phyloP scores from a whole-genome alignment of 31 red algal species.

The Odonthalia washingtoniensis region DNA sequence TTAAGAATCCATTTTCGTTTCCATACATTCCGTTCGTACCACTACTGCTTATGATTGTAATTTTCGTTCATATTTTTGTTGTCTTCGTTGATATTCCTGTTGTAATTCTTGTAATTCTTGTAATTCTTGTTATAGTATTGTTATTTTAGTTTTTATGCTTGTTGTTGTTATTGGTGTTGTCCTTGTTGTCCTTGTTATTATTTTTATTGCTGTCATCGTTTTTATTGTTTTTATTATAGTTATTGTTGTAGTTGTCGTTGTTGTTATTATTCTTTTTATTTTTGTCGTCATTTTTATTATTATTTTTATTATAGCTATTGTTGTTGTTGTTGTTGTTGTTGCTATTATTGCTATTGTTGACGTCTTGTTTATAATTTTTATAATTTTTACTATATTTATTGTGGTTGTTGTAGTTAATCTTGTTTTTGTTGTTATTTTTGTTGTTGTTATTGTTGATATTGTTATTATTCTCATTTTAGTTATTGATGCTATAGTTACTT shows the following conservation, averaged over 20 bases:
- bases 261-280: neutral
- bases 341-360: neutral
- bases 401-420: neutral
- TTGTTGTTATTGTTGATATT: neutral
- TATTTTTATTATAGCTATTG: slow-evolving; percentile 2
- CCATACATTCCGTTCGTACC: no score
- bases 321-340: neutral
- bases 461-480: neutral
- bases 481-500: neutral
- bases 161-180: neutral
- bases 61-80: no score
- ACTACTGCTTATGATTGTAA: no score
- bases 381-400: neutral
- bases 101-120: no score
- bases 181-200: neutral
- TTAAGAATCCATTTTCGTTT: no score
- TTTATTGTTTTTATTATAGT: neutral
- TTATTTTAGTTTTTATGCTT: neutral
- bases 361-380: no score
- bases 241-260: neutral
- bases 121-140: no score
- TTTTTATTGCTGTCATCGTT: neutral
- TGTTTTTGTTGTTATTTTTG: neutral
- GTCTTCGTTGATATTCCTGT: no score
- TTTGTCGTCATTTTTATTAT: neutral